Evolutionary conservation across 176 grass and related monocot species (phyloP).

Genomic region (bread wheat (Triticum aestivum)): IWGSC_CS_RefSeq_v2.1 NC_057796.1:476995533-476996032

Average conservation of each 20-base stretch:
- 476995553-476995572: slow-evolving; percentile 2
- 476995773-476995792: not conserved
- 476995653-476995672: not conserved
- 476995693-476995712: not conserved
- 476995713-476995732: not conserved
- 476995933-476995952: not conserved
- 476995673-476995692: slow-evolving; percentile 18
- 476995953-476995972: not conserved
- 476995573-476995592: not conserved
- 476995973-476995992: not conserved
- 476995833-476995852: not conserved
- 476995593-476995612: too few relatives aligned
- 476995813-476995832: not conserved
- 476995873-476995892: slow-evolving; percentile 7
- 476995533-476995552: not conserved
- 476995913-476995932: slow-evolving; percentile 4
- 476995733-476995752: not conserved
- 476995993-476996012: not conserved
- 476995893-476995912: not conserved
- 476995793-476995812: not conserved
- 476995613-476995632: too few relatives aligned
- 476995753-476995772: not conserved
- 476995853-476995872: not conserved
- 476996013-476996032: not conserved
- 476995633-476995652: too few relatives aligned